Evolutionary conservation across 495 filamentous ascomycete species (phyloP).

Genomic region (Lineolata rhizophorae): DNA sequence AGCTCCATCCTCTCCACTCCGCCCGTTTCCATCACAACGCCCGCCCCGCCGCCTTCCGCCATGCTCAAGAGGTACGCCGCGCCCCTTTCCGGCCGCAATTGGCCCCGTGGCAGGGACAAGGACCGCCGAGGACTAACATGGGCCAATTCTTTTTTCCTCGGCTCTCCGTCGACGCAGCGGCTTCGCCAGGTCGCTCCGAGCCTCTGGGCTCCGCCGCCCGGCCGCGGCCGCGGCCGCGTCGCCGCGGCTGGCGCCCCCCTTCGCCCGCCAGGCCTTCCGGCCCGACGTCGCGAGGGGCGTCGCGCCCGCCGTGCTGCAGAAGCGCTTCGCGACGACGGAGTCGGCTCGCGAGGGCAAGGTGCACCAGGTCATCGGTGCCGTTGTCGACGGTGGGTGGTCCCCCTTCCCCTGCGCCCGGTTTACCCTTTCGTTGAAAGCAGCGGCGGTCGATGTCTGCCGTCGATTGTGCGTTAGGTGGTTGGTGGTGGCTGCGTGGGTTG

Average conservation of each 20-base stretch:
- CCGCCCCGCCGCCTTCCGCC: conserved; percentile 16
- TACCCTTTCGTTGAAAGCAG: no score
- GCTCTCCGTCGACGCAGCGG: conserved; percentile 12
- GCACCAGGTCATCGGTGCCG: conserved; percentile 41
- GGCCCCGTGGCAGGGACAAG: no score
- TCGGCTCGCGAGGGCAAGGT: conserved; percentile 19
- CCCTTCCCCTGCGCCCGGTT: background rate
- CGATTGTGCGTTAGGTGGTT: no score
- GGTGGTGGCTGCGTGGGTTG: no score
- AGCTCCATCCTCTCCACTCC: no score
- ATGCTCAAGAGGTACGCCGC: conserved; percentile 17
- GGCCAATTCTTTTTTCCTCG: conserved; percentile 4
- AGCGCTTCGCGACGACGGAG: conserved; percentile 17
- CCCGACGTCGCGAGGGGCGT: no score
- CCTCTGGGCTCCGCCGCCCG: conserved; percentile 9
- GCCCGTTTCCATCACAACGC: conserved; percentile 16
- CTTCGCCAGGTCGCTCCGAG: conserved; percentile 16
- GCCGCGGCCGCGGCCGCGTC: background rate
- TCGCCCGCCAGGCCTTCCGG: conserved; percentile 15
- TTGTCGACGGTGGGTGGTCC: conserved; percentile 44
- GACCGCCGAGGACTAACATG: background rate
- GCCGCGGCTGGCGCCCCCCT: no score
- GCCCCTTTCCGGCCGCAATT: conserved; percentile 7
- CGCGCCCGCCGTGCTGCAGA: no score
- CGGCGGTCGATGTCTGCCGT: no score